Evolutionary conservation across 139 green algal species (phyloP), one percentile per base, ranked within the genome.

Genomic region (Chlamydomonas incerta): DNA sequence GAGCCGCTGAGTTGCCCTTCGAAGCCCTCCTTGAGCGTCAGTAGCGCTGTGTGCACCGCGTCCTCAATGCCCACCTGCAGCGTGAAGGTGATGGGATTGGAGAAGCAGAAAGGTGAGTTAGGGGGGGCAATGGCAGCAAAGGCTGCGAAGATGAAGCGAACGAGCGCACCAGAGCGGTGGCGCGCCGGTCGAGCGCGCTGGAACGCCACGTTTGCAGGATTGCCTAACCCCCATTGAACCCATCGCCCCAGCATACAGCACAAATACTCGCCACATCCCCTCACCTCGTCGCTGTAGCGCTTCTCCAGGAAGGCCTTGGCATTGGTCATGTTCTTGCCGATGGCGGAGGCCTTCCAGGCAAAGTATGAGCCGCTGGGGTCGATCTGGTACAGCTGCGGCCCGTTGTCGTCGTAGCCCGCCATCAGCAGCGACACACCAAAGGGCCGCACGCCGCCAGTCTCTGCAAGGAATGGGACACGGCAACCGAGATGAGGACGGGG

Each of bases 11-110:
- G 76, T 31, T 87, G 93, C 62, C 98, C 98, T 89, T 99, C 98
- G 88, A 99, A 99, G 28, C 96, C 96, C 80, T 98, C 96, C 93
- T 99, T 99, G 5, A 99, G 91, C 29, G 98, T 99, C 34, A 99
- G 91, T 65, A 99, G 95, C 50, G 98, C 96, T 8, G 98, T 99
- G 91, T 99, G 97, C 21, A 99, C 93, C 14, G 98, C 98, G 87
- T 99, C 98, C 90, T 99, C 98, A 37, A 99, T 94, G 89, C 98
- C 97, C 88, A 99, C 96, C 70, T 99, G 80, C 28, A 23, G 35
- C 41, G 41, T 50, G 41, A 50, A 50, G n/a, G n/a, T n/a, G n/a
- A n/a, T n/a, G n/a, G n/a, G n/a, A n/a, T n/a, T n/a, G n/a, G n/a
- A n/a, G n/a, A n/a, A n/a, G n/a, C n/a, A n/a, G n/a, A n/a, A n/a